phyloP scores from a whole-genome alignment of 345 rosid genomes.

The Rubroshorea leprosula region DNA sequence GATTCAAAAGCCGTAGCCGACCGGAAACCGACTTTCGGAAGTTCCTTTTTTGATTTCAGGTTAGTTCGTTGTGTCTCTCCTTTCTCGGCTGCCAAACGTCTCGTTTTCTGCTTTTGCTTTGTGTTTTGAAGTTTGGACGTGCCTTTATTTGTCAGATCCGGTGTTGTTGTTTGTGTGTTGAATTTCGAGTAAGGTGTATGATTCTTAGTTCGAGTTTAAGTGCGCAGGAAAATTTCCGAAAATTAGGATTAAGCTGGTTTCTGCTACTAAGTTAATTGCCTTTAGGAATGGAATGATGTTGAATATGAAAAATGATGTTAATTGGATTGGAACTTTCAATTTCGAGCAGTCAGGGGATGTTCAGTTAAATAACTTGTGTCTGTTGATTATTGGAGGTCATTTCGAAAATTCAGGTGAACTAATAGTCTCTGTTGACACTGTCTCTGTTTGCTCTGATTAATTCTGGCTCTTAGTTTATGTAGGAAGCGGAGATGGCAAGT shows the following conservation, averaged over 20 bases:
- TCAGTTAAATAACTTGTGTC: not conserved
- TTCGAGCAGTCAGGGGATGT: not conserved
- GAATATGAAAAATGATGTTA: not conserved
- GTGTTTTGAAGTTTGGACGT: too few species aligned
- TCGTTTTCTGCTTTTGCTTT: too few species aligned
- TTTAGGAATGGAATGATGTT: not conserved
- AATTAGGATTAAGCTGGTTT: not conserved
- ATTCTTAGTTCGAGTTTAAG: too few species aligned
- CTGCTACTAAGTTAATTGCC: not conserved
- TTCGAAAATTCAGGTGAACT: constrained; percentile 6
- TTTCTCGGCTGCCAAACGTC: too few species aligned
- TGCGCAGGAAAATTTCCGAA: too few species aligned
- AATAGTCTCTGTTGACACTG: not conserved
- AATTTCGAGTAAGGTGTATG: too few species aligned
- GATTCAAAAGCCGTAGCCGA: too few species aligned
- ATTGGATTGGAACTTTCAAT: constrained; percentile 5
- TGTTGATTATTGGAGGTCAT: constrained; percentile 1
- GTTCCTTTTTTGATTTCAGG: too few species aligned
- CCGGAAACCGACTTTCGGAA: too few species aligned
- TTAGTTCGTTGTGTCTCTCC: too few species aligned
- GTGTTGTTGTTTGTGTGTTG: too few species aligned
- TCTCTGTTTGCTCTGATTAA: not conserved
- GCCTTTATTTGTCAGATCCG: too few species aligned
- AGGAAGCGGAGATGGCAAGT: constrained; percentile 45
- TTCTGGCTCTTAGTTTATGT: constrained; percentile 8